Conservation (phyloP, 2,329 filamentous ascomycete species). For the Scedosporium apiospermum region DNA sequence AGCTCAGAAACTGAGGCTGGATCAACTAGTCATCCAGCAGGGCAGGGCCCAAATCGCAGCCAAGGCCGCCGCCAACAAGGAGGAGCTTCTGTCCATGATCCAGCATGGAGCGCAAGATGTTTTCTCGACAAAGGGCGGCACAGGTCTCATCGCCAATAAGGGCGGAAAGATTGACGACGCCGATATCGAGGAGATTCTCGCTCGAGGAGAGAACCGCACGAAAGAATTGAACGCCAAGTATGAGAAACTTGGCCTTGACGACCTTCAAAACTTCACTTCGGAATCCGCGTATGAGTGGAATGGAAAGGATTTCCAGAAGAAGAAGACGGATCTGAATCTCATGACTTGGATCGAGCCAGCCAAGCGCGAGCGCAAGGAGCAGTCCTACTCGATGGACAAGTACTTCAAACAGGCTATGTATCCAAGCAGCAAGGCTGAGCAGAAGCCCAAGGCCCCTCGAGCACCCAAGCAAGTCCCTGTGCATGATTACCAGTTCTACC, state of each 20-base stretch:
- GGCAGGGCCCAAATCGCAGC: conserved; percentile 83
- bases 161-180: conserved; percentile 65
- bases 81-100: conserved; percentile 95
- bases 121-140: conserved; percentile 64
- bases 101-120: conserved; percentile 96
- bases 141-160: conserved; percentile 49
- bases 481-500: conserved; percentile 98
- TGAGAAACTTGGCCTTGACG: conserved; percentile 92
- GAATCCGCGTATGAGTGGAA: conserved; percentile 99
- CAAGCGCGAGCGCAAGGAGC: conserved; percentile 96
- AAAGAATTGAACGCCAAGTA: conserved; percentile 88
- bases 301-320: conserved; percentile 84
- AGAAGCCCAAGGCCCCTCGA: conserved; percentile 90
- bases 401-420: conserved; percentile 91
- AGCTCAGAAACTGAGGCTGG: conserved; percentile 89
- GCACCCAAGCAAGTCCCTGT: conserved; percentile 87
- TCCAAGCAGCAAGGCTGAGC: conserved; percentile 69
- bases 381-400: conserved; percentile 97
- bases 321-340: conserved; percentile 77
- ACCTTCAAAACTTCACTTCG: conserved; percentile 93
- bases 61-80: conserved; percentile 89
- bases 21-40: conserved; percentile 97
- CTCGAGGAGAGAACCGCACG: conserved; percentile 79
- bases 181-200: conserved; percentile 82
- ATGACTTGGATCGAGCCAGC: conserved; percentile 96